Conservation (phyloP, 2,329 filamentous ascomycete species). For the Penicillium paneum region DNA sequence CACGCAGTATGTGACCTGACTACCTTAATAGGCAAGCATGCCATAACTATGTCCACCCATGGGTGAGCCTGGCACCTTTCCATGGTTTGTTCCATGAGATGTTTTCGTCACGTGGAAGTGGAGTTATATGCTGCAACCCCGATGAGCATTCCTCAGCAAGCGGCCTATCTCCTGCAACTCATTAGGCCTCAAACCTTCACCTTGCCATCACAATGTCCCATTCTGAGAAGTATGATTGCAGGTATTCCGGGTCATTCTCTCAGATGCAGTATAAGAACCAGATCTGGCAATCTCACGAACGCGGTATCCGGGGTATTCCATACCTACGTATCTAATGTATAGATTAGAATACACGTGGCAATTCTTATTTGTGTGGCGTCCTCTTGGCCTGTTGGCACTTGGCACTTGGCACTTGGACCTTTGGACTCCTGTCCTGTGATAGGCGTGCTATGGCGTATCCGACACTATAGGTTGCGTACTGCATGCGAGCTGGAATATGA, state of each 20-base stretch:
- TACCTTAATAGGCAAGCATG: background rate
- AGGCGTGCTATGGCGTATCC: slow-evolving; percentile 26
- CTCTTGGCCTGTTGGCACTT: background rate
- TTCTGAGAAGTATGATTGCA: background rate
- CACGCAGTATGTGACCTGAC: fast-evolving
- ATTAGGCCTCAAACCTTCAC: background rate
- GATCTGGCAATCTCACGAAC: no score
- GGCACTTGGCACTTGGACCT: no score
- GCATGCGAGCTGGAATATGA: background rate
- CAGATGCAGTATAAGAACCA: no score
- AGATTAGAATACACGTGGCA: background rate
- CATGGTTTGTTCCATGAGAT: background rate
- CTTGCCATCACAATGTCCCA: background rate
- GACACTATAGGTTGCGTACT: slow-evolving; percentile 19
- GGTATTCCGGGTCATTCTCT: no score
- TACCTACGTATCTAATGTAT: no score
- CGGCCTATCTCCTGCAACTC: background rate
- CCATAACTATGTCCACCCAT: background rate
- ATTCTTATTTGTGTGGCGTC: background rate
- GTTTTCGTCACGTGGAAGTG: background rate
- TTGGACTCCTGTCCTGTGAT: background rate
- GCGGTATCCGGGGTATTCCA: no score
- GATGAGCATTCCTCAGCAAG: background rate
- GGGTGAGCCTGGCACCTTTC: background rate
- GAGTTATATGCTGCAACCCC: background rate